Evolutionary conservation across 441 rosid species (phyloP).

Genomic region (Euphorbia corollata): DNA sequence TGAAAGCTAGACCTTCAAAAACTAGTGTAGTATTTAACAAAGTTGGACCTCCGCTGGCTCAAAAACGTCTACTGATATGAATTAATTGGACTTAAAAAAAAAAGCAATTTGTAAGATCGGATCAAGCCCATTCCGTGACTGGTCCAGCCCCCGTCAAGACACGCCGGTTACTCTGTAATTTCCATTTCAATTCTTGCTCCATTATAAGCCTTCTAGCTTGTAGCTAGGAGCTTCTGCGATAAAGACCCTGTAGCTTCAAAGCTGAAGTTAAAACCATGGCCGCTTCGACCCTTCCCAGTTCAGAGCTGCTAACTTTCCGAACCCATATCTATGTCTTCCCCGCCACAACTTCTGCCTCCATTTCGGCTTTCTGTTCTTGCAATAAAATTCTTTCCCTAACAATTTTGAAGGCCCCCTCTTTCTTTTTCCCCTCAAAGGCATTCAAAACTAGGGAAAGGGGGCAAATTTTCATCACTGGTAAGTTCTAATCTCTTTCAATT

Average conservation of each 20-base stretch:
- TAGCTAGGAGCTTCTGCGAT: not conserved
- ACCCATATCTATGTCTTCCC: constrained; percentile 18
- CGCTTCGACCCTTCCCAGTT: constrained; percentile 16
- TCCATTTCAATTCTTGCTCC: too few relatives aligned
- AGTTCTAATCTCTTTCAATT: constrained; percentile 19
- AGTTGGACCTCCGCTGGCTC: too few relatives aligned
- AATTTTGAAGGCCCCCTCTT: constrained; percentile 16
- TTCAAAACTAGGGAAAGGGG: constrained; percentile 21
- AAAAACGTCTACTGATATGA: too few relatives aligned
- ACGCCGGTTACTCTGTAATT: too few relatives aligned
- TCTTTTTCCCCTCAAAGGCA: constrained; percentile 17
- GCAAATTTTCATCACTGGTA: constrained; percentile 24
- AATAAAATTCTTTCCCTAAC: constrained; percentile 23
- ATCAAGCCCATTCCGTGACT: too few relatives aligned
- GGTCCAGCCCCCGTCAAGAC: too few relatives aligned
- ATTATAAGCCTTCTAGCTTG: too few relatives aligned
- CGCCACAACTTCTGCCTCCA: constrained; percentile 12
- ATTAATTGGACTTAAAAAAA: too few relatives aligned
- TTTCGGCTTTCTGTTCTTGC: constrained; percentile 22
- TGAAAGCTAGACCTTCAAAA: too few relatives aligned
- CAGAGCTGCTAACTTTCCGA: constrained; percentile 21
- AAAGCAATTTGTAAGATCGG: too few relatives aligned
- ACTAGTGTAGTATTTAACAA: too few relatives aligned
- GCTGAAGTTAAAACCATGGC: constrained; percentile 16
- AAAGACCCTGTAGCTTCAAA: not conserved